Evolutionary conservation across 2,329 filamentous ascomycete genomes (phyloP), one percentile per base, ranked within the genome.

Genomic region (Apiospora saccharicola): DNA sequence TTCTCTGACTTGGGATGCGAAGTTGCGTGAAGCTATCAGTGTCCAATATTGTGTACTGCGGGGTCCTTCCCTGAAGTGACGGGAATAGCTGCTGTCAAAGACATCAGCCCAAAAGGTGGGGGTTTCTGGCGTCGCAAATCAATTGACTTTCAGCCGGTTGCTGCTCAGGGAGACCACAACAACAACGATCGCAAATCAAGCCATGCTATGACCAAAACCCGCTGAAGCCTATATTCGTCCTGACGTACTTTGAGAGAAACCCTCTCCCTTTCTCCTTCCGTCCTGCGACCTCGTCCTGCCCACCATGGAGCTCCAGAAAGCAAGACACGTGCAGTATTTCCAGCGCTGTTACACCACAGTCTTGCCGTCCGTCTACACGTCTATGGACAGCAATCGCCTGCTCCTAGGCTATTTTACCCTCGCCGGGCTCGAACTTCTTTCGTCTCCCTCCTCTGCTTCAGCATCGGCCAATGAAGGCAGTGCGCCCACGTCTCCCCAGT

Each of bases 381-480:
- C 91, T 80, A 96, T 93, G 81, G 96, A 99, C 84, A 94, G 94
- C 76, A 96, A 92, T 78, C 95, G 96, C 78, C 93, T 98, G 86
- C 93, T 93, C 6, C 90, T 98, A 71, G 95, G 91, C 76, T 97
- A 92, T 85, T 98, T 99, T 86, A 95, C 93, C 76, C 85, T 98
- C 78, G 92, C 94, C 10, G 94, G 94, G 1, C 87, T 98, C 68
- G 94, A 98, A 79, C 85, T 98, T 1, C 90, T 99, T 43, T 91
- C 89, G 16, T 87, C 88, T 1, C 85, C 94, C 51, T 82, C 89
- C 6, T 83, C 84, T 71, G 85, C 86, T 71, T 85, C 88, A 1
- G 51, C 78, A 37, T 72, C 79, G 41, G 71, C 77, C 16, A 72
- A 76, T 6, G 24, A 26, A n/a, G 67, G 5, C 44, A 34, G 22